Percentiles rank a stretch among this genome's conserved stretches.
phyloP scores from a whole-genome alignment of 208 protist genomes.

The Leishmania mexicana region DNA sequence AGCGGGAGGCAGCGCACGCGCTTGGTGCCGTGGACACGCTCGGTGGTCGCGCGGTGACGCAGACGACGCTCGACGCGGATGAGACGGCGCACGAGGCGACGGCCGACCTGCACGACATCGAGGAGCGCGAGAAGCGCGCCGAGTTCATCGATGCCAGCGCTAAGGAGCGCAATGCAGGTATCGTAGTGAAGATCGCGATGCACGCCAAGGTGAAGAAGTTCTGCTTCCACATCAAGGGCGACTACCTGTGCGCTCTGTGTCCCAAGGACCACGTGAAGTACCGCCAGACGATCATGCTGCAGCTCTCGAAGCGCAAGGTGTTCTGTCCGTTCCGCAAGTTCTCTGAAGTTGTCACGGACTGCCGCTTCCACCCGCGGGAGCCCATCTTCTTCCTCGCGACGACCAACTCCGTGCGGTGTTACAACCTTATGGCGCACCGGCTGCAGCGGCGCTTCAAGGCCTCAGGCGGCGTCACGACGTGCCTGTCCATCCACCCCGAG shows the following conservation, averaged over 20 bases:
- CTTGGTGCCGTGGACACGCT: constrained; percentile 62
- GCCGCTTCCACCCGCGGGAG: constrained; percentile 98
- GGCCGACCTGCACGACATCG: constrained; percentile 81
- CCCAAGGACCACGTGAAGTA: constrained; percentile 95
- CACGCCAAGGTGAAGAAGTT: constrained; percentile 91
- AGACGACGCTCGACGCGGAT: constrained; percentile 81
- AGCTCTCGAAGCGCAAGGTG: constrained; percentile 91
- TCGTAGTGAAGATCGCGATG: constrained; percentile 89
- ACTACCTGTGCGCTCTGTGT: constrained; percentile 92
- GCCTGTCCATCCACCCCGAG: constrained; percentile 95
- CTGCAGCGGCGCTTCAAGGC: constrained; percentile 96
- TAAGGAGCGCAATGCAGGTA: constrained; percentile 76
- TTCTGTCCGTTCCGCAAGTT: constrained; percentile 94
- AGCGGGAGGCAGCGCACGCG: constrained; percentile 14
- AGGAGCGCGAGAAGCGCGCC: constrained; percentile 88
- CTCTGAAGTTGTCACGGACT: constrained; percentile 91
- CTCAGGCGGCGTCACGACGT: constrained; percentile 86
- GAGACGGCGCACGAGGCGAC: constrained; percentile 72
- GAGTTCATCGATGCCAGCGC: constrained; percentile 86
- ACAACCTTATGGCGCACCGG: constrained; percentile 97
- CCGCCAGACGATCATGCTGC: constrained; percentile 92
- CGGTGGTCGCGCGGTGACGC: constrained; percentile 78
- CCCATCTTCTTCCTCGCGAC: constrained; percentile 99
- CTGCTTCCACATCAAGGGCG: constrained; percentile 87
- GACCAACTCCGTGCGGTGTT: constrained; percentile 95